phyloP scores from a whole-genome alignment of 495 filamentous ascomycete genomes.

The Tuber umbilicatum region DNA sequence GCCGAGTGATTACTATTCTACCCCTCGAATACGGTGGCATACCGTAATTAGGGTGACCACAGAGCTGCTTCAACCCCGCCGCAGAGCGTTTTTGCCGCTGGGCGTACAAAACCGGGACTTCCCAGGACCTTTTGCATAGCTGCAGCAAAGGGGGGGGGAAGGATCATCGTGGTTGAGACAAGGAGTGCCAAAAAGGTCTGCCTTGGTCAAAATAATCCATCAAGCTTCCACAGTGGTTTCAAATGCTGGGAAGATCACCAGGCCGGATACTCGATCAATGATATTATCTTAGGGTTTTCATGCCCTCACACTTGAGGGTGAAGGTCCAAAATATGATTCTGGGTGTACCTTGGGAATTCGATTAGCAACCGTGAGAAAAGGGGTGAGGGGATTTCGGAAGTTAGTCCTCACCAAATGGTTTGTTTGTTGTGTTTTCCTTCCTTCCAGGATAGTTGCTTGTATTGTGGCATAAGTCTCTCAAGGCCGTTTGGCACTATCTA shows the following conservation, averaged over 20 bases:
- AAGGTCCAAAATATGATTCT: background rate
- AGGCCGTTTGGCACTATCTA: background rate
- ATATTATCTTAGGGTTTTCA: background rate
- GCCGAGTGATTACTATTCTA: conserved; percentile 3
- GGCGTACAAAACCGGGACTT: background rate
- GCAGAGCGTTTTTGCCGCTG: background rate
- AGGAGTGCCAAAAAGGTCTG: background rate
- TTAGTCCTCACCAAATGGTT: background rate
- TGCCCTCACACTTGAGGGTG: background rate
- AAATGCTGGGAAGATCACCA: background rate
- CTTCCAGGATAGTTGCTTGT: background rate
- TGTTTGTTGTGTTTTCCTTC: background rate
- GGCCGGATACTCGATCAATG: background rate
- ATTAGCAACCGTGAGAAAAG: background rate
- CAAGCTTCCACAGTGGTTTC: background rate
- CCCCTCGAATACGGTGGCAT: background rate
- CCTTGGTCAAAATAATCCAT: background rate
- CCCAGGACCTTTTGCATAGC: background rate
- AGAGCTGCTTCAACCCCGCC: background rate
- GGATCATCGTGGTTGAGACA: background rate
- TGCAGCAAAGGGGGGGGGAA: background rate
- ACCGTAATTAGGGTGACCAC: background rate
- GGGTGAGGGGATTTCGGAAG: background rate
- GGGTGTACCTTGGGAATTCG: background rate
- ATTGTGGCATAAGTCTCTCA: background rate